phyloP scores from a whole-genome alignment of 1,284 basidiomycete species.

The Puccinia triticina region DNA sequence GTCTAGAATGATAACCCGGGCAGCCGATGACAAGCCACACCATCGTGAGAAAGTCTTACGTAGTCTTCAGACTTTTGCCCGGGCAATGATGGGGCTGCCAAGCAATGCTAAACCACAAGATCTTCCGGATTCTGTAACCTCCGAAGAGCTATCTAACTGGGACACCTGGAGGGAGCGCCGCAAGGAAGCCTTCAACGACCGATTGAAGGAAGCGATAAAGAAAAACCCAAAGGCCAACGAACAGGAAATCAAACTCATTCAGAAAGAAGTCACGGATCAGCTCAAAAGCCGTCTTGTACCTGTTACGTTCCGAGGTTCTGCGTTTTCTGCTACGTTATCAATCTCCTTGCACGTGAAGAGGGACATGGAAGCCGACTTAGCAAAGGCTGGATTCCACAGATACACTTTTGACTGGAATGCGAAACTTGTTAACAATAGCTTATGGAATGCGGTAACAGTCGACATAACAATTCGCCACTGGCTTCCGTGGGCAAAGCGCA shows the following conservation, averaged over 20 bases:
- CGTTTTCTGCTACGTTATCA: not conserved
- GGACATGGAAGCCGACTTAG: conserved; percentile 1
- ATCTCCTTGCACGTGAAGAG: not conserved
- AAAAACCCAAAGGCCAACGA: not conserved
- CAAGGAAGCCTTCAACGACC: not conserved
- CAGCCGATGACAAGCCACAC: not conserved
- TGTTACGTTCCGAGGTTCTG: not conserved
- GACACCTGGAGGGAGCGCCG: conserved; percentile 17
- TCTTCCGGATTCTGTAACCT: not conserved
- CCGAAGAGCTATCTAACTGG: not conserved
- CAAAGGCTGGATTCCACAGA: not conserved
- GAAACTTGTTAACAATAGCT: not conserved
- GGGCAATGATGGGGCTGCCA: not conserved
- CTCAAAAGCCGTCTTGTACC: not conserved
- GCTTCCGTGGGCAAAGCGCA: too few relatives aligned
- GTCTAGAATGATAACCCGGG: not conserved
- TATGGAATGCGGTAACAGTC: not conserved
- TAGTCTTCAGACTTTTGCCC: conserved; percentile 3
- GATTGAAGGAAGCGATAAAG: not conserved
- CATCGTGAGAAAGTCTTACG: not conserved
- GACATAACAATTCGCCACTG: not conserved
- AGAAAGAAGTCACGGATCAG: not conserved
- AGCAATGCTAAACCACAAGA: not conserved
- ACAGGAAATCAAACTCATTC: conserved; percentile 1
- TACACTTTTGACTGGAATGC: conserved; percentile 13